Base-by-base conservation (phyloP, 1,139 yeast species). In the Candida frijolesensis region DNA sequence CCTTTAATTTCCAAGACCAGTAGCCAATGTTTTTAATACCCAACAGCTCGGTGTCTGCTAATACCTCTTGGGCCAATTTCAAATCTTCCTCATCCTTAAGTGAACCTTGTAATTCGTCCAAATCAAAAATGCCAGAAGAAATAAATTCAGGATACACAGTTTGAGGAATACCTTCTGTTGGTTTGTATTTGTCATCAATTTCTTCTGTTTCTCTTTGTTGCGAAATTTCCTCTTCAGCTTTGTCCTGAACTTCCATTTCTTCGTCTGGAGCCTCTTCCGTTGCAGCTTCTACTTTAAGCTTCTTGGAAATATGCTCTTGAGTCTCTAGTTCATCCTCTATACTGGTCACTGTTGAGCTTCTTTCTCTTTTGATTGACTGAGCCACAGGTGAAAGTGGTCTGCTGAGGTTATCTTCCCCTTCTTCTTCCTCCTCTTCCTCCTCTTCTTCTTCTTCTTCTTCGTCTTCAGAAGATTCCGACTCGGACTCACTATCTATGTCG, bases 1-100 rank as follows among this genome's bases (percentile, higher is more conserved):
- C 79, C 51, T 68, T 72, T 44, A 74, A 77, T 54, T 80, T 82
- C 90, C 92, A 87, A 0, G 87, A 83, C 90, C 90, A 85, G 54
- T 82, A 84, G 15, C 75, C 79, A 5, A 80, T 62, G 56, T 79
- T 72, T 11, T 71, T 70, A 0, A 60, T 54, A 0, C 63, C 54
- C 1, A 65, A 60, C 0, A 69, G 56, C 6, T 63, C 53, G 12
- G 54, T 54, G 14, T 57, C 65, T 3, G 66, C 60, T 25, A 87
- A 65, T 0, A 81, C 71, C 52, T 77, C 73, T 50, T 73, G 71
- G 16, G 89, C 74, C 16, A 85, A 63, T 29, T 62, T 64, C 52
- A 84, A 70, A 66, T 91, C 97, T 64, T 91, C 97, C 1, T 80
- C 82, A 61, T 91, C 97, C 59, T 82, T 82, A 19, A 91, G 68